Percentiles rank a stretch among this genome's conserved stretches.
Evolutionary conservation across 2,329 filamentous ascomycete genomes (phyloP).

Genomic region (Neofusicoccum umdonicola): DNA sequence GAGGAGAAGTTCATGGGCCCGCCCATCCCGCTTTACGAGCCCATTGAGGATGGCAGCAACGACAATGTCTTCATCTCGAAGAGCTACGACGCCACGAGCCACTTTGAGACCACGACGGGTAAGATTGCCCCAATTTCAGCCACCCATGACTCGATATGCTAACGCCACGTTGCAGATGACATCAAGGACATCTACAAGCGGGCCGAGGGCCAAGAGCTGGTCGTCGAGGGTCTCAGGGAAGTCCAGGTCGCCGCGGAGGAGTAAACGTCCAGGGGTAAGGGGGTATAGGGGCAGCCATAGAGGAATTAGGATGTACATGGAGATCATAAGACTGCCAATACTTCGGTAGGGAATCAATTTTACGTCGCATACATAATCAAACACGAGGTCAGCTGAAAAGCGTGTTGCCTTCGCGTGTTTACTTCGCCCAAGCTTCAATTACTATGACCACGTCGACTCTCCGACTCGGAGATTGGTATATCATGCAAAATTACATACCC

Average conservation of each 20-base stretch:
- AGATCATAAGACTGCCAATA: conserved; percentile 16
- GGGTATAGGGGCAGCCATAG: conserved; percentile 8
- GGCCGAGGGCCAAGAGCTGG: conserved; percentile 77
- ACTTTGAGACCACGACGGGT: conserved; percentile 88
- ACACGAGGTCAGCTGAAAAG: neutral
- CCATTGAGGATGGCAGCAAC: conserved; percentile 73
- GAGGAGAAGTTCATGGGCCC: conserved; percentile 97
- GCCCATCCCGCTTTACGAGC: conserved; percentile 92
- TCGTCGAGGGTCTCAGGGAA: conserved; percentile 83
- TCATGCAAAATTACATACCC: conserved; percentile 7
- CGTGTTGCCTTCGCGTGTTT: neutral
- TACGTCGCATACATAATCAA: conserved; percentile 14
- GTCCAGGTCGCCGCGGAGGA: conserved; percentile 70
- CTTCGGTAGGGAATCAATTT: conserved; percentile 13
- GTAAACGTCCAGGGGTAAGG: conserved; percentile 34
- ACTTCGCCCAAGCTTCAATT: neutral
- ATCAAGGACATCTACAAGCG: conserved; percentile 90
- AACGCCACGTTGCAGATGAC: conserved; percentile 66
- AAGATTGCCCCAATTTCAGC: conserved; percentile 24
- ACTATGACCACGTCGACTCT: neutral
- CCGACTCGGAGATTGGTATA: conserved; percentile 13
- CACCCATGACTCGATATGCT: conserved; percentile 19
- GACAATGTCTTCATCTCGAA: conserved; percentile 98
- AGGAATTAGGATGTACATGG: conserved; percentile 17
- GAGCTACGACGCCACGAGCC: conserved; percentile 96